Evolutionary conservation across 2,329 filamentous ascomycete genomes (phyloP).

Genomic region (Fusarium udum): DNA sequence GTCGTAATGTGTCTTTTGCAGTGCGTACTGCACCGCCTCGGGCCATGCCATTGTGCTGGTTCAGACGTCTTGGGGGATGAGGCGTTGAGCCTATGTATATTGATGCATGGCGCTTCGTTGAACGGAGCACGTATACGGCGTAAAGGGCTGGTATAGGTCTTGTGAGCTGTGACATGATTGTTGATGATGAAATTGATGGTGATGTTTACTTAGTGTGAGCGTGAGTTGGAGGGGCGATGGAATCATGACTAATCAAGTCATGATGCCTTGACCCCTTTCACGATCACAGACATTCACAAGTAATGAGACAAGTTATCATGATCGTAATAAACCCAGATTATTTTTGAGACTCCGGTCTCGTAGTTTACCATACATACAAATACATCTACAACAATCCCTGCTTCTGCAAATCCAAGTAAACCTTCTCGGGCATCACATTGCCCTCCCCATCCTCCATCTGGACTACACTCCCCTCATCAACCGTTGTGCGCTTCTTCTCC

Average conservation of each 20-base stretch:
- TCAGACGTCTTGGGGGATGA: constrained; percentile 82
- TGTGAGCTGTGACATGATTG: constrained; percentile 53
- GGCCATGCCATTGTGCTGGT: constrained; percentile 88
- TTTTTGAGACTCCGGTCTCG: not conserved
- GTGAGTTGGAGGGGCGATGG: constrained; percentile 38
- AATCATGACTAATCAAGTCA: constrained; percentile 37
- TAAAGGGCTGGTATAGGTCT: constrained; percentile 87
- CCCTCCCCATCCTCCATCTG: constrained; percentile 99
- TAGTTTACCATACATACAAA: constrained; percentile 13
- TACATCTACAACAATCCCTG: constrained; percentile 77
- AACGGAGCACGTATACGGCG: constrained; percentile 91
- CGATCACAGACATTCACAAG: not conserved
- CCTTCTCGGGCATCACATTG: constrained; percentile 99
- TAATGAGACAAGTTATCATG: not conserved
- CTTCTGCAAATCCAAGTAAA: constrained; percentile 94
- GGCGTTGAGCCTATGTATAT: constrained; percentile 95
- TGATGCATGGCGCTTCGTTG: constrained; percentile 74
- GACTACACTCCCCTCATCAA: constrained; percentile 83
- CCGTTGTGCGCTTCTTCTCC: constrained; percentile 81
- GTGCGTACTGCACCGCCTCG: constrained; percentile 86
- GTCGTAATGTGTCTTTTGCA: constrained; percentile 71
- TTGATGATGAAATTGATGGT: not conserved
- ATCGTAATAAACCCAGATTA: not conserved
- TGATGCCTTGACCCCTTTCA: constrained; percentile 13
- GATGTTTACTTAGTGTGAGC: constrained; percentile 31